Evolutionary conservation across 164 flowering plant genomes (phyloP).

Genomic region (Magnolia changhungtana): DNA sequence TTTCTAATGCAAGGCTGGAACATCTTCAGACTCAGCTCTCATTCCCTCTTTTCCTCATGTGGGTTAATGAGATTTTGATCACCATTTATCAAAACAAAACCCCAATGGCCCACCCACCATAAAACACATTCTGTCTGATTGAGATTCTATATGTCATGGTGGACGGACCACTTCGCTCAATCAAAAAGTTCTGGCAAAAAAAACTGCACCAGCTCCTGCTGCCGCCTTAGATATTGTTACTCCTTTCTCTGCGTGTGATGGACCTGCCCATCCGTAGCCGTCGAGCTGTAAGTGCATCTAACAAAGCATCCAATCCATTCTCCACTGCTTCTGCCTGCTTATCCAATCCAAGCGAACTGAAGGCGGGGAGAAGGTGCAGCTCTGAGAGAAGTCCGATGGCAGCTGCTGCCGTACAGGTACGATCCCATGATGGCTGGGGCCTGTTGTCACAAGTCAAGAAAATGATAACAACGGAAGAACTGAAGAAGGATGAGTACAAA

Average conservation of each 20-base stretch:
- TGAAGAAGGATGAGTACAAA: not conserved
- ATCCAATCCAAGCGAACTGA: conserved; percentile 46
- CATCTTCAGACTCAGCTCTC: too few relatives aligned
- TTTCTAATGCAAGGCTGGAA: too few relatives aligned
- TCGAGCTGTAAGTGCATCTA: conserved; percentile 63
- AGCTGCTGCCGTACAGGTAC: conserved; percentile 96
- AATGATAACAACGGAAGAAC: not conserved
- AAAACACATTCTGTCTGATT: not conserved
- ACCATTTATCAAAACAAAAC: not conserved
- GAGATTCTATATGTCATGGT: not conserved
- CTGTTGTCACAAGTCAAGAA: conserved; percentile 25
- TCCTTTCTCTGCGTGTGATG: conserved; percentile 56
- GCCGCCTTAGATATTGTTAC: conserved; percentile 2
- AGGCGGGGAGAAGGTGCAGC: conserved; percentile 50
- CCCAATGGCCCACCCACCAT: not conserved
- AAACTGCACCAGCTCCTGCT: not conserved
- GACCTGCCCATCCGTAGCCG: conserved; percentile 90
- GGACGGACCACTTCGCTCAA: not conserved
- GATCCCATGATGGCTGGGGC: conserved; percentile 99
- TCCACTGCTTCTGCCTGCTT: conserved; percentile 69
- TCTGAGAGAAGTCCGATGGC: conserved; percentile 73
- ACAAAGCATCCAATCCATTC: conserved; percentile 46
- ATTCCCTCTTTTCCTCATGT: too few relatives aligned
- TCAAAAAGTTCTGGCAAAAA: not conserved
- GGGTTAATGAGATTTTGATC: not conserved